These are phyloP conservation scores for Plantago elongata DNA, from an alignment of 257 asterid species.

Conservation along the genomic window DNA sequence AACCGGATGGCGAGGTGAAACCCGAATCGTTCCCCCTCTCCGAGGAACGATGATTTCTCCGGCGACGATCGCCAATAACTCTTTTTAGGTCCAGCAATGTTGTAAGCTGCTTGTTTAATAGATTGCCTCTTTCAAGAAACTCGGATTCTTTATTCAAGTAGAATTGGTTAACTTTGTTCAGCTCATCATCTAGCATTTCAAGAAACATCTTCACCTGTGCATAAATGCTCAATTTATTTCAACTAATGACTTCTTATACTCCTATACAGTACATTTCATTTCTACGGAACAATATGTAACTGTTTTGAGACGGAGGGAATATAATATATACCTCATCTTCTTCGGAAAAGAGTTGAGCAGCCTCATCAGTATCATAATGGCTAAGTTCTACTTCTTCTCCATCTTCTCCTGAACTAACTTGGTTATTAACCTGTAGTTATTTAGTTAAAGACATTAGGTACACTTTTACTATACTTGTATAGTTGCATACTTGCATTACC, in stretches of 20 bases:
- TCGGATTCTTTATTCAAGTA: slow-evolving; percentile 64
- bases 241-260: too few species aligned
- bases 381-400: slow-evolving; percentile 48
- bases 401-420: slow-evolving; percentile 30
- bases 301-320: too few species aligned
- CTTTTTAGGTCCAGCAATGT: slow-evolving; percentile 67
- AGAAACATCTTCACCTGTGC: slow-evolving; percentile 58
- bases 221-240: not conserved
- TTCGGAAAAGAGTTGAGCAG: slow-evolving; percentile 62
- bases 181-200: slow-evolving; percentile 64
- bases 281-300: too few species aligned
- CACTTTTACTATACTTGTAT: too few species aligned
- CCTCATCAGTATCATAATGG: slow-evolving; percentile 50
- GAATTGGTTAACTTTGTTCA: slow-evolving; percentile 72
- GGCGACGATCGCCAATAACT: slow-evolving; percentile 52
- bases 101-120: slow-evolving; percentile 63
- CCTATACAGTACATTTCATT: too few species aligned
- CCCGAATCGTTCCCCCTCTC: slow-evolving; percentile 20
- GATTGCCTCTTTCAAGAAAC: slow-evolving; percentile 74
- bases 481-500: too few species aligned
- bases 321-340: slow-evolving; percentile 71
- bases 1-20: slow-evolving; percentile 29
- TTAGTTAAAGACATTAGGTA: too few species aligned
- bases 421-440: slow-evolving; percentile 43
- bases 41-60: slow-evolving; percentile 28